Evolutionary conservation across 2,329 filamentous ascomycete genomes (phyloP).

Genomic region (Clonostachys rhizophaga): DNA sequence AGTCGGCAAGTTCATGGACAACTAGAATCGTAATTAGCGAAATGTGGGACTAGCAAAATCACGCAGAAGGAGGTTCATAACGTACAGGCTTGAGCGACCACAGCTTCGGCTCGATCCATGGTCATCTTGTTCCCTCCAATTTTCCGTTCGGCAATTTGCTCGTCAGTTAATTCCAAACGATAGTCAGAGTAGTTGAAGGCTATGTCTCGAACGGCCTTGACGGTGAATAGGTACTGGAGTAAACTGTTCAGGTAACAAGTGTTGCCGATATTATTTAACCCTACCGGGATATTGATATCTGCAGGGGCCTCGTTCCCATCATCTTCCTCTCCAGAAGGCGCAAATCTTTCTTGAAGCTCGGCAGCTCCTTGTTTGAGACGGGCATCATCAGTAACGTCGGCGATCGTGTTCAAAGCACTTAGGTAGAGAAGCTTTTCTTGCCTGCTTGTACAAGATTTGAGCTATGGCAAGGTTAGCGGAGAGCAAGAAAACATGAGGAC

Average conservation of each 20-base stretch:
- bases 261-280: conserved; percentile 90
- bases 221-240: conserved; percentile 89
- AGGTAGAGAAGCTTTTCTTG: conserved; percentile 22
- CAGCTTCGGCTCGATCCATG: conserved; percentile 52
- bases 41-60: conserved; percentile 26
- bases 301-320: conserved; percentile 8
- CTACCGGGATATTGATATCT: conserved; percentile 65
- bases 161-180: conserved; percentile 62
- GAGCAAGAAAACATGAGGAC: too few species aligned
- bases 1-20: conserved; percentile 62
- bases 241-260: conserved; percentile 98
- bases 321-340: conserved; percentile 1
- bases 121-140: conserved; percentile 64
- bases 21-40: conserved; percentile 45
- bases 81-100: conserved; percentile 66
- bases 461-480: conserved; percentile 7
- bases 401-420: conserved; percentile 26
- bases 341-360: conserved; percentile 8
- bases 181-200: conserved; percentile 71
- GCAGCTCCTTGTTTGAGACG: conserved; percentile 18
- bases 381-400: conserved; percentile 18
- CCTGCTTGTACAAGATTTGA: conserved; percentile 14
- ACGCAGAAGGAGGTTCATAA: neutral
- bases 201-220: conserved; percentile 75
- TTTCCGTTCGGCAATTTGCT: conserved; percentile 59